Evolutionary conservation across 495 filamentous ascomycete genomes (phyloP).

Genomic region (Neohortaea acidophila): DNA sequence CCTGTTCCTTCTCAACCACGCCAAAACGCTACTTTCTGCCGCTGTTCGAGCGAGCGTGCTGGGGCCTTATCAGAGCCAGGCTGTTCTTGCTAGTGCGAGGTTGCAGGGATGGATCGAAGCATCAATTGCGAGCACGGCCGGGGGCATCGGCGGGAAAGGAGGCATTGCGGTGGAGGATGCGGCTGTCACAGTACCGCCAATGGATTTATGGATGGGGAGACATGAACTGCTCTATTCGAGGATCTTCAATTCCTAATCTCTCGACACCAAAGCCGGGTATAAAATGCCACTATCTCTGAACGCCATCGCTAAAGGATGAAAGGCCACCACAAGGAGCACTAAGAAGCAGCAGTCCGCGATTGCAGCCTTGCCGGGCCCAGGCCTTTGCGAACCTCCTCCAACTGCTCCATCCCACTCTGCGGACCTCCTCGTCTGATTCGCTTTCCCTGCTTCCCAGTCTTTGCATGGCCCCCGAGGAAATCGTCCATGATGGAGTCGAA

Average conservation of each 20-base stretch:
- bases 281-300: too few species aligned
- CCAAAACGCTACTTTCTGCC: slow-evolving; percentile 74
- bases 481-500: slow-evolving; percentile 89
- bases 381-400: slow-evolving; percentile 74
- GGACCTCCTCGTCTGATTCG: slow-evolving; percentile 64
- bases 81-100: slow-evolving; percentile 51
- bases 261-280: too few species aligned
- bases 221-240: slow-evolving; percentile 92
- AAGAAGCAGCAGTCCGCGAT: slow-evolving; percentile 3
- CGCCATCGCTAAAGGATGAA: too few species aligned
- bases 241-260: slow-evolving; percentile 91
- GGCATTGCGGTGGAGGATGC: slow-evolving; percentile 48
- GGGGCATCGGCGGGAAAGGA: too few species aligned
- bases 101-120: slow-evolving; percentile 46
- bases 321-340: too few species aligned
- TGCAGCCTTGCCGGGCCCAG: slow-evolving; percentile 56
- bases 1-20: slow-evolving; percentile 74
- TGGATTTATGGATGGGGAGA: slow-evolving; percentile 89
- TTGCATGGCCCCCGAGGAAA: slow-evolving; percentile 65
- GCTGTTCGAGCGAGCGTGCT: slow-evolving; percentile 78
- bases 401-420: slow-evolving; percentile 65
- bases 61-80: slow-evolving; percentile 87
- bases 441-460: slow-evolving; percentile 49
- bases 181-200: slow-evolving; percentile 68
- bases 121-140: too few species aligned